Evolutionary conservation across 106 monocot genomes (phyloP).

Genomic region (Allium fistulosum): DNA sequence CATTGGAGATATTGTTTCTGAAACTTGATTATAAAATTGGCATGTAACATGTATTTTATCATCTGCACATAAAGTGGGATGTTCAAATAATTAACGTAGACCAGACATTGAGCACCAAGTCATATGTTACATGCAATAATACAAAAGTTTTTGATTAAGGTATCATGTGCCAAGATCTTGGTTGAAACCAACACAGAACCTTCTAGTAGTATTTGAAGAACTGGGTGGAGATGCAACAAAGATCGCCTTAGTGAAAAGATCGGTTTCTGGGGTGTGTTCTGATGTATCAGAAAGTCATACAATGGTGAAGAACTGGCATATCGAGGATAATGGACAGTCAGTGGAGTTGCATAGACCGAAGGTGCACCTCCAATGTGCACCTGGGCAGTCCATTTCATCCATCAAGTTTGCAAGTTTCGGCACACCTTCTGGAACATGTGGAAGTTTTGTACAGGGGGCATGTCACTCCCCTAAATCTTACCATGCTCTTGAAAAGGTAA

Average conservation of each 20-base stretch:
- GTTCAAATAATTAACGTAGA: neutral
- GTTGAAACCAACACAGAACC: slow-evolving; percentile 73
- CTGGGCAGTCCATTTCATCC: slow-evolving; percentile 71
- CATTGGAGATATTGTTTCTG: too few species aligned
- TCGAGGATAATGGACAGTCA: slow-evolving; percentile 47
- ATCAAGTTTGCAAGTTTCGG: slow-evolving; percentile 98
- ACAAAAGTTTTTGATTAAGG: slow-evolving; percentile 20
- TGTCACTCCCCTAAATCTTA: slow-evolving; percentile 78
- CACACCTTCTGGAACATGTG: slow-evolving; percentile 81
- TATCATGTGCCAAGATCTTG: slow-evolving; percentile 94
- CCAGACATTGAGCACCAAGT: neutral
- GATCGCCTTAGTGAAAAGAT: slow-evolving; percentile 64
- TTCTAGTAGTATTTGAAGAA: slow-evolving; percentile 86
- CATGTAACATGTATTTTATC: neutral
- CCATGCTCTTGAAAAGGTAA: slow-evolving; percentile 67
- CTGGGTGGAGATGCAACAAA: slow-evolving; percentile 76
- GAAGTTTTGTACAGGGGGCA: slow-evolving; percentile 68
- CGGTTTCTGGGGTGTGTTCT: slow-evolving; percentile 73
- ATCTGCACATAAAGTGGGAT: neutral
- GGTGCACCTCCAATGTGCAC: slow-evolving; percentile 68
- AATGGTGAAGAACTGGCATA: slow-evolving; percentile 70
- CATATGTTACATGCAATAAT: too few species aligned
- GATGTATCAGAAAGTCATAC: slow-evolving; percentile 87
- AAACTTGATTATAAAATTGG: neutral
- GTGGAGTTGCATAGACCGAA: slow-evolving; percentile 51